Conservation (phyloP, 768 basidiomycete species). For the Sporobolomyces roseus region DNA sequence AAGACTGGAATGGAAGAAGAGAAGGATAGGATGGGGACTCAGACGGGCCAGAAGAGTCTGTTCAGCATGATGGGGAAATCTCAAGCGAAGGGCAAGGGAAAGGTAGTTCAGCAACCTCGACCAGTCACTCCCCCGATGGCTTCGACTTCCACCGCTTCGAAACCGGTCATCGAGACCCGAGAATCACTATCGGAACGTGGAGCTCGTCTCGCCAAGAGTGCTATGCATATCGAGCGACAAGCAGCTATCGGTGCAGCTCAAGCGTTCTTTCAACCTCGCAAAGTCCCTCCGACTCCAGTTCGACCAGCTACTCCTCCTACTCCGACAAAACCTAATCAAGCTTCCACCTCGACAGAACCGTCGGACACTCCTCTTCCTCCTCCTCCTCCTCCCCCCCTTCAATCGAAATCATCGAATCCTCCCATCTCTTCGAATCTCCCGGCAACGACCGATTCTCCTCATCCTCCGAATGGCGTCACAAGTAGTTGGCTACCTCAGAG, state of each 20-base stretch:
- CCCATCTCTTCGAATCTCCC: too few relatives aligned
- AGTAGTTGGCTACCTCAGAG: conserved; percentile 56
- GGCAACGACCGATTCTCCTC: conserved; percentile 29
- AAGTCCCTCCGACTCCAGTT: too few relatives aligned
- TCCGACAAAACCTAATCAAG: too few relatives aligned
- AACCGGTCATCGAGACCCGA: conserved; percentile 14
- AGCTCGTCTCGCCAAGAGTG: conserved; percentile 15
- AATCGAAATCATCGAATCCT: too few relatives aligned
- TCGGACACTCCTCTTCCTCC: too few relatives aligned
- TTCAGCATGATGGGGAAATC: conserved; percentile 18
- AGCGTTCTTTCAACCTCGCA: conserved; percentile 17
- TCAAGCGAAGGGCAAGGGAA: not conserved
- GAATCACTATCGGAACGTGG: conserved; percentile 32
- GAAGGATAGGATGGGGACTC: conserved; percentile 17
- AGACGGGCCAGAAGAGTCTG: conserved; percentile 36
- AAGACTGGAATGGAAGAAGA: not conserved
- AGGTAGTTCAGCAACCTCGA: not conserved
- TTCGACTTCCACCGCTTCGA: conserved; percentile 5
- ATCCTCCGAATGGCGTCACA: conserved; percentile 8
- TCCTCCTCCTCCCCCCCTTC: too few relatives aligned
- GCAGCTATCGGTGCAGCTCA: not conserved
- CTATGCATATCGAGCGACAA: conserved; percentile 3
- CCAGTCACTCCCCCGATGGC: not conserved
- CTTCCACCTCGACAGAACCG: conserved; percentile 3
- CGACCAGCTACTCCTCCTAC: too few relatives aligned